These are phyloP conservation scores for Ziziphus jujuba DNA, from an alignment of 306 rosid species.

Conservation along the genomic window DNA sequence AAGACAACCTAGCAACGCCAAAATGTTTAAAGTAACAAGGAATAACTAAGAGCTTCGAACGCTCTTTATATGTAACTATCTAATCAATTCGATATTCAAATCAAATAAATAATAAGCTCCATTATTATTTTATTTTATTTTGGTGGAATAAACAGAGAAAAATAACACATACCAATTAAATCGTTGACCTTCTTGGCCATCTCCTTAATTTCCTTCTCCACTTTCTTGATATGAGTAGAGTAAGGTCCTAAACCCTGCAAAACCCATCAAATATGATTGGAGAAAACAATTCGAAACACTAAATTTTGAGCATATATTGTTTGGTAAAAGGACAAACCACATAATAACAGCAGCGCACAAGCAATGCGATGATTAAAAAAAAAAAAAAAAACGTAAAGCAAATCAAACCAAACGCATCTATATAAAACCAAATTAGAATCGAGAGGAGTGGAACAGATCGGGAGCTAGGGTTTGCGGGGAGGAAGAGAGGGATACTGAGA, in stretches of 20 bases:
- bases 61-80: too few species aligned
- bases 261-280: conserved; percentile 15
- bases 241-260: conserved; percentile 96
- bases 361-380: background rate
- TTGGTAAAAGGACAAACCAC: too few species aligned
- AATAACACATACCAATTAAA: conserved; percentile 61
- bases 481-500: background rate
- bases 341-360: background rate
- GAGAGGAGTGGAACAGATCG: too few species aligned
- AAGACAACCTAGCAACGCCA: background rate
- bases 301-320: too few species aligned
- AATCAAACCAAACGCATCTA: too few species aligned
- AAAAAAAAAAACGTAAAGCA: too few species aligned
- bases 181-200: conserved; percentile 98
- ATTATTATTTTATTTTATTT: too few species aligned
- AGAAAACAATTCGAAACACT: background rate
- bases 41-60: too few species aligned
- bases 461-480: too few species aligned
- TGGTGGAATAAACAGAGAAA: conserved; percentile 1
- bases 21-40: background rate
- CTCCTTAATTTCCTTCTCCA: conserved; percentile 90
- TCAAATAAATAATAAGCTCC: too few species aligned
- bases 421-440: background rate
- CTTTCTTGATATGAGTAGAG: conserved; percentile 74
- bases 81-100: background rate